Conservation (phyloP, 2,329 filamentous ascomycete species). For the Ophiostoma tasmaniense region DNA sequence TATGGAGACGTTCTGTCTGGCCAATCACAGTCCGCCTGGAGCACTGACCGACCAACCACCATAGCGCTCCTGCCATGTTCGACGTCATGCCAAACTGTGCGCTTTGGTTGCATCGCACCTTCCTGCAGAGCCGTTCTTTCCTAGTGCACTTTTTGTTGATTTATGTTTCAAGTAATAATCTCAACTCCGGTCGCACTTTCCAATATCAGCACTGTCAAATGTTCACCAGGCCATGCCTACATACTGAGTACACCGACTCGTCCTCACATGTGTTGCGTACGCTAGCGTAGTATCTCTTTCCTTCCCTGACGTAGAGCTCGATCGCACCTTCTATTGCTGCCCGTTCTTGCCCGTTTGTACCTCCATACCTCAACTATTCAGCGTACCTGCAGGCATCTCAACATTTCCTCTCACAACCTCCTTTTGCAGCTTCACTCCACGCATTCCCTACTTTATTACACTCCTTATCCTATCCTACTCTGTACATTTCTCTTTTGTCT, state of each 20-base stretch:
- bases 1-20: background rate
- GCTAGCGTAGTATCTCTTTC: background rate
- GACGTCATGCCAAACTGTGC: slow-evolving; percentile 2
- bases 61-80: background rate
- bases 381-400: background rate
- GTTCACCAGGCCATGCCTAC: no score
- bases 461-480: background rate
- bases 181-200: background rate
- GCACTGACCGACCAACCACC: background rate
- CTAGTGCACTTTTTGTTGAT: background rate
- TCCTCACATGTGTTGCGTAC: background rate
- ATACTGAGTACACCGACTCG: background rate
- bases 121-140: background rate
- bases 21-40: background rate
- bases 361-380: background rate
- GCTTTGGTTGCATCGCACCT: background rate
- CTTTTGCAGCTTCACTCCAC: background rate
- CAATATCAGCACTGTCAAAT: background rate
- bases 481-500: background rate
- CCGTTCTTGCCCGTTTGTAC: background rate
- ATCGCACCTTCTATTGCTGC: background rate
- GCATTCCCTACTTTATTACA: background rate
- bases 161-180: background rate
- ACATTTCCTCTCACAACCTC: background rate
- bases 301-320: background rate